A percentile compares a stretch with the other conserved stretches of the same genome.
These are phyloP conservation scores for Suillus occidentalis DNA, from an alignment of 768 basidiomycete species.

Conservation along the genomic window DNA sequence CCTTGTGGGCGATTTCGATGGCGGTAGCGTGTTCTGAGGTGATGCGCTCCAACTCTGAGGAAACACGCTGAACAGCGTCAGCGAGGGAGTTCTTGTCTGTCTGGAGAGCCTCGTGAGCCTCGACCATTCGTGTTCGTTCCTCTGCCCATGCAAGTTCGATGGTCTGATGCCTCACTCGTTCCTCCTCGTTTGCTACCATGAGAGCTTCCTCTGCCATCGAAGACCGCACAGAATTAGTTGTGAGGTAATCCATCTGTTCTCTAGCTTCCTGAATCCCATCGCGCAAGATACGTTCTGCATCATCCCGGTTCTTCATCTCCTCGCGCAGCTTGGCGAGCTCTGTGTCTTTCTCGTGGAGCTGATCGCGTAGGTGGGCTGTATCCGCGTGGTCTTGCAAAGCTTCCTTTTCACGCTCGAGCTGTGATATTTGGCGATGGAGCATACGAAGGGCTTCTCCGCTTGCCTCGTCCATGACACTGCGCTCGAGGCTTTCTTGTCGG, in stretches of 20 bases:
- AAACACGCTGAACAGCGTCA: conserved; percentile 33
- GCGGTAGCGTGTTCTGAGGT: conserved; percentile 46
- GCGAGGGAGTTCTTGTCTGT: conserved; percentile 44
- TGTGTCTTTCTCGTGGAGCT: conserved; percentile 26
- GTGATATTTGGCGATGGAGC: conserved; percentile 76
- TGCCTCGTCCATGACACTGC: conserved; percentile 82
- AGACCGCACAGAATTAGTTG: conserved; percentile 7
- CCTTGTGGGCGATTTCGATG: conserved; percentile 40
- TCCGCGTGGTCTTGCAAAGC: conserved; percentile 34
- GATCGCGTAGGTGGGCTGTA: conserved; percentile 23
- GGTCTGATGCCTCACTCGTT: conserved; percentile 41
- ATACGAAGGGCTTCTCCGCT: conserved; percentile 76
- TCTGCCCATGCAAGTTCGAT: conserved; percentile 49
- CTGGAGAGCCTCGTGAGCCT: conserved; percentile 41
- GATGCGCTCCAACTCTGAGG: conserved; percentile 34
- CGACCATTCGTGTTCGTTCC: conserved; percentile 48
- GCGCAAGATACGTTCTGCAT: conserved; percentile 52
- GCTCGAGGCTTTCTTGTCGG: conserved; percentile 76
- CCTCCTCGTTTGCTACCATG: conserved; percentile 36
- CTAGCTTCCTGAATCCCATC: conserved; percentile 53
- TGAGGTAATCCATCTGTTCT: conserved; percentile 62
- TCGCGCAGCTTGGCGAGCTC: conserved; percentile 40
- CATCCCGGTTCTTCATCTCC: conserved; percentile 47
- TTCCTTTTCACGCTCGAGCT: conserved; percentile 66
- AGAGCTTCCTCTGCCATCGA: conserved; percentile 12